A percentile compares a stretch with the other conserved stretches of the same genome.
Evolutionary conservation across 2,329 filamentous ascomycete genomes (phyloP).

Genomic region (Metarhizium humberi): DNA sequence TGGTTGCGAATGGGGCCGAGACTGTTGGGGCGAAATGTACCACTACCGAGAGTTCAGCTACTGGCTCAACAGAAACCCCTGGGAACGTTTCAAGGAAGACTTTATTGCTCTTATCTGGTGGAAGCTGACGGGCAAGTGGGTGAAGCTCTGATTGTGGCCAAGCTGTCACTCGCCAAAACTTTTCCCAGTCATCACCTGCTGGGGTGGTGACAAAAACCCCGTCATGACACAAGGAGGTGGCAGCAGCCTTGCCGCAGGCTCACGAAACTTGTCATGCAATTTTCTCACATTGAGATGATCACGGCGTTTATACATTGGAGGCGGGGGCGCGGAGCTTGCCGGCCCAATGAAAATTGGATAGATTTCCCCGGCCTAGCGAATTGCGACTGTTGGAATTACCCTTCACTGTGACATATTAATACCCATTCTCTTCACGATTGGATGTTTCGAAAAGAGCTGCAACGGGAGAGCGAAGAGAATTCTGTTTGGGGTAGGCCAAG

Average conservation of each 20-base stretch:
- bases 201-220: too few species aligned
- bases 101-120: conserved; percentile 51
- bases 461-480: neutral
- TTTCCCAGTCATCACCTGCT: neutral
- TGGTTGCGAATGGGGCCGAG: conserved; percentile 90
- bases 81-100: conserved; percentile 68
- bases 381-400: neutral
- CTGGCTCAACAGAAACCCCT: conserved; percentile 72
- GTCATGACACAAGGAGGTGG: too few species aligned
- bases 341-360: neutral
- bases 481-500: neutral
- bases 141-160: conserved; percentile 35
- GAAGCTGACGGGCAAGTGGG: conserved; percentile 52
- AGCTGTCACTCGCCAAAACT: neutral
- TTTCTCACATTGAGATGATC: neutral
- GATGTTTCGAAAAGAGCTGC: neutral
- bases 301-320: neutral
- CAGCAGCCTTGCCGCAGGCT: too few species aligned
- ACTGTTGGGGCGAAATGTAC: conserved; percentile 98
- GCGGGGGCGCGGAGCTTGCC: neutral
- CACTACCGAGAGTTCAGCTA: conserved; percentile 88
- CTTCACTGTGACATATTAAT: neutral
- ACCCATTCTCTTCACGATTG: neutral
- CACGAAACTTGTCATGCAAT: neutral
- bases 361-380: neutral